phyloP scores from a whole-genome alignment of 108 stramenopile genomes.

The Skeletonema costatum region DNA sequence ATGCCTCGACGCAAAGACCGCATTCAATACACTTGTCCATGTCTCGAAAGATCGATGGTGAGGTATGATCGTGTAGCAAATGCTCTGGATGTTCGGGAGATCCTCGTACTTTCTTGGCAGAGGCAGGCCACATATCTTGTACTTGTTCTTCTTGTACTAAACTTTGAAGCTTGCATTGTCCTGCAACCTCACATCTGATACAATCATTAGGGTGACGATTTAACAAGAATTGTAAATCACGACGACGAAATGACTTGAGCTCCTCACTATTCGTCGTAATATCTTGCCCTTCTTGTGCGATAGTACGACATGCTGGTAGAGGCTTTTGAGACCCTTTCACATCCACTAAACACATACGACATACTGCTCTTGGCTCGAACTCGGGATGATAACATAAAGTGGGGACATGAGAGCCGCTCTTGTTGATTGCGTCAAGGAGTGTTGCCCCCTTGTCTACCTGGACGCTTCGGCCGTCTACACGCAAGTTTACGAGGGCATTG shows the following conservation, averaged over 20 bases:
- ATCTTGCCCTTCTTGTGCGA: conserved; percentile 28
- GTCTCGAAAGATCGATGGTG: conserved; percentile 31
- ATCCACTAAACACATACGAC: conserved; percentile 54
- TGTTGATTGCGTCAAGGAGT: conserved; percentile 40
- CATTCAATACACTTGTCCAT: conserved; percentile 57
- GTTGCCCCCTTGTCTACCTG: conserved; percentile 30
- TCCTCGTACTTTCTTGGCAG: conserved; percentile 19
- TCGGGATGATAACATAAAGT: conserved; percentile 59
- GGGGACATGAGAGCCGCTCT: conserved; percentile 41
- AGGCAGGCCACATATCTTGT: conserved; percentile 35
- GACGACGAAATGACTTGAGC: conserved; percentile 37
- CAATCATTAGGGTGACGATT: conserved; percentile 50
- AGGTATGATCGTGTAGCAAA: conserved; percentile 34
- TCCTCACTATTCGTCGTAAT: conserved; percentile 29
- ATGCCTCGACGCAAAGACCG: conserved; percentile 52
- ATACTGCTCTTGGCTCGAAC: conserved; percentile 41
- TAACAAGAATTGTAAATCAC: conserved; percentile 43
- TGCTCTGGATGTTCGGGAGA: conserved; percentile 35
- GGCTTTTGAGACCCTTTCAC: conserved; percentile 39
- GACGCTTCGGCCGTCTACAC: conserved; percentile 8
- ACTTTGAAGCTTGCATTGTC: conserved; percentile 50
- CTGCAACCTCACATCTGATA: conserved; percentile 45
- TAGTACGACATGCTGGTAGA: conserved; percentile 43
- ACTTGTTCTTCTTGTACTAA: conserved; percentile 49
- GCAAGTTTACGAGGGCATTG: conserved; percentile 2